These are phyloP conservation scores for Cinnamomum chago DNA, from an alignment of 164 flowering plant species.

Conservation along the genomic window DNA sequence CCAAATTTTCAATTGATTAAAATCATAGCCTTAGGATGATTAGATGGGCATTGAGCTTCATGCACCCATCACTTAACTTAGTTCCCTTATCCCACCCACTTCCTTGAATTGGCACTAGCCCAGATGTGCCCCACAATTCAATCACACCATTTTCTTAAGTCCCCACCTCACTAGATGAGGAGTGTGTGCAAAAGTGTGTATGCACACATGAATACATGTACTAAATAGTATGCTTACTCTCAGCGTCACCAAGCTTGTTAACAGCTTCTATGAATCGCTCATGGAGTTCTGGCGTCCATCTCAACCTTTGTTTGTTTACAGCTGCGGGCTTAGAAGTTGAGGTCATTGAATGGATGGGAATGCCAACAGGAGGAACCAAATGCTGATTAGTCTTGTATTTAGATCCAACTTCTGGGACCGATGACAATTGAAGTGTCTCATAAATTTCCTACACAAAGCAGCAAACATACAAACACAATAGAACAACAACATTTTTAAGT, in stretches of 20 bases:
- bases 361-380: conserved; percentile 23
- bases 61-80: too few species aligned
- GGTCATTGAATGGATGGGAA: conserved; percentile 21
- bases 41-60: too few species aligned
- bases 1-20: too few species aligned
- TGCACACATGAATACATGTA: conserved; percentile 13
- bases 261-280: conserved; percentile 69
- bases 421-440: conserved; percentile 30
- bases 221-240: conserved; percentile 39
- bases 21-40: too few species aligned
- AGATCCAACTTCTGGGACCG: conserved; percentile 20
- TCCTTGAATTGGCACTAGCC: too few species aligned
- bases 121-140: too few species aligned
- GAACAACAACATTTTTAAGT: too few species aligned
- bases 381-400: conserved; percentile 10
- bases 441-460: conserved; percentile 44
- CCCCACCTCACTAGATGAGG: too few species aligned
- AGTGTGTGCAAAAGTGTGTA: neutral
- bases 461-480: conserved; percentile 7
- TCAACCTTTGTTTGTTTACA: conserved; percentile 44
- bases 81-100: too few species aligned
- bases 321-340: conserved; percentile 27
- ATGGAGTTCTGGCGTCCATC: conserved; percentile 76
- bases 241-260: conserved; percentile 65
- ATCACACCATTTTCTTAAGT: too few species aligned